A percentile compares a stretch with the other conserved stretches of the same genome.
These are phyloP conservation scores for Trapa incisa DNA, from an alignment of 345 rosid species.

Conservation along the genomic window DNA sequence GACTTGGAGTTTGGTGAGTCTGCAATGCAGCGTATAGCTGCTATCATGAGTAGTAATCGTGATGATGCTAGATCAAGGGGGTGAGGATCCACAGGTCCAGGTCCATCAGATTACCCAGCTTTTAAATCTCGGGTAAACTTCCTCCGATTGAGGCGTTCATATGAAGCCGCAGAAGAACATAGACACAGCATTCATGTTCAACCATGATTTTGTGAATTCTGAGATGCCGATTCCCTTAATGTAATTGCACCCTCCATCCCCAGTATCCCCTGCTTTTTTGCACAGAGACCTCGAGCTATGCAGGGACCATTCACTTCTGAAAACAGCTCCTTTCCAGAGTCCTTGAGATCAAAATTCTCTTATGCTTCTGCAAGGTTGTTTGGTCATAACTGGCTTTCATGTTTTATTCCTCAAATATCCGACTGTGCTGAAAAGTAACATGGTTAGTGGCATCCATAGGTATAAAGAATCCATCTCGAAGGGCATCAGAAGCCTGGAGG, in stretches of 20 bases:
- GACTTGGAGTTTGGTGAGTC: constrained; percentile 49
- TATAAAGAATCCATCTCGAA: constrained; percentile 77
- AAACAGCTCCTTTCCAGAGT: constrained; percentile 45
- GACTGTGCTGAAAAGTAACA: background rate
- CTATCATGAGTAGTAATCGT: constrained; percentile 39
- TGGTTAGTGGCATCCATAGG: constrained; percentile 21
- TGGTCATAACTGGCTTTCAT: background rate
- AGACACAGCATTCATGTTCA: constrained; percentile 17
- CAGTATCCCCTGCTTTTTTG: constrained; percentile 16
- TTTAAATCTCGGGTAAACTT: constrained; percentile 20
- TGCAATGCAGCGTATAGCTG: constrained; percentile 52
- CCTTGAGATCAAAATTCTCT: constrained; percentile 57
- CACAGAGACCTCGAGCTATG: constrained; percentile 13
- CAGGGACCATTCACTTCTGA: constrained; percentile 30
- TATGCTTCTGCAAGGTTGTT: constrained; percentile 60
- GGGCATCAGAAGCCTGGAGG: constrained; percentile 66
- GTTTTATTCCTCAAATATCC: background rate
- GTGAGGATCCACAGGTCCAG: constrained; percentile 25
- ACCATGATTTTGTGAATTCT: constrained; percentile 17
- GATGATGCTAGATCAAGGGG: constrained; percentile 40
- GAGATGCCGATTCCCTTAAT: constrained; percentile 10
- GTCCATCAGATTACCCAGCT: constrained; percentile 22
- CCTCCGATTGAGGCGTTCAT: constrained; percentile 8
- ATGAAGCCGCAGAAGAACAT: constrained; percentile 13
- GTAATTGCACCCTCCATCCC: constrained; percentile 11